A percentile compares a stretch with the other conserved stretches of the same genome.
phyloP scores from a whole-genome alignment of 441 rosid species.

The Populus hybrid region DNA sequence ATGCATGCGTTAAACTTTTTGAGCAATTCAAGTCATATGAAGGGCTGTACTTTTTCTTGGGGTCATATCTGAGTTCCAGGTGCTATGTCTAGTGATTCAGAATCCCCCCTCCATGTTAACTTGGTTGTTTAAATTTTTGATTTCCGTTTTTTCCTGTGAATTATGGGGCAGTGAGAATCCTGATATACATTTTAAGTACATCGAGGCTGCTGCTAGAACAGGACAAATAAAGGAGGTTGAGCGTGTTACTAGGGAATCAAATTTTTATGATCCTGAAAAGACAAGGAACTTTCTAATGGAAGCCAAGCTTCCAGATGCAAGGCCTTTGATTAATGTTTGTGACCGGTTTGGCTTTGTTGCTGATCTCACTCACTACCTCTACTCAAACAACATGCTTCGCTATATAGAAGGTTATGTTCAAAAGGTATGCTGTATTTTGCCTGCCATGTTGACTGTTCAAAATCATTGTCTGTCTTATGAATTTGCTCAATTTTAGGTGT shows the following conservation, averaged over 20 bases:
- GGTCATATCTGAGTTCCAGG: too few relatives aligned
- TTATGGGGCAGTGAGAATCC: constrained; percentile 73
- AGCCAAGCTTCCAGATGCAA: constrained; percentile 94
- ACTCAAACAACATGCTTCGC: constrained; percentile 96
- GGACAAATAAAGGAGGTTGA: constrained; percentile 99
- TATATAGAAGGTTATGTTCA: constrained; percentile 99
- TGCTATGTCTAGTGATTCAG: neutral
- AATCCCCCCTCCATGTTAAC: neutral
- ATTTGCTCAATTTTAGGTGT: neutral
- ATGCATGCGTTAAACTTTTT: too few relatives aligned
- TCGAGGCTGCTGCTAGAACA: constrained; percentile 94
- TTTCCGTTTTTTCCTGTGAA: neutral
- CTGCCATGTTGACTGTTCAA: neutral
- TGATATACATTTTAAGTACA: constrained; percentile 90
- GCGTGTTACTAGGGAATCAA: constrained; percentile 95
- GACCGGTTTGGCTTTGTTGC: constrained; percentile 99
- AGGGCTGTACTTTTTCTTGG: too few relatives aligned
- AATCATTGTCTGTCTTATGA: neutral
- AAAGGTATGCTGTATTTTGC: constrained; percentile 51
- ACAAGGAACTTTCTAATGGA: constrained; percentile 94
- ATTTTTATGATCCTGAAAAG: constrained; percentile 93
- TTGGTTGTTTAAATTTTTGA: neutral
- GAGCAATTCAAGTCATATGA: too few relatives aligned
- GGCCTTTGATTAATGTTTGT: constrained; percentile 94
- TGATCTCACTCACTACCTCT: constrained; percentile 97